Base-by-base conservation (phyloP, 257 asterid genomes). In the Solanum arcanum region DNA sequence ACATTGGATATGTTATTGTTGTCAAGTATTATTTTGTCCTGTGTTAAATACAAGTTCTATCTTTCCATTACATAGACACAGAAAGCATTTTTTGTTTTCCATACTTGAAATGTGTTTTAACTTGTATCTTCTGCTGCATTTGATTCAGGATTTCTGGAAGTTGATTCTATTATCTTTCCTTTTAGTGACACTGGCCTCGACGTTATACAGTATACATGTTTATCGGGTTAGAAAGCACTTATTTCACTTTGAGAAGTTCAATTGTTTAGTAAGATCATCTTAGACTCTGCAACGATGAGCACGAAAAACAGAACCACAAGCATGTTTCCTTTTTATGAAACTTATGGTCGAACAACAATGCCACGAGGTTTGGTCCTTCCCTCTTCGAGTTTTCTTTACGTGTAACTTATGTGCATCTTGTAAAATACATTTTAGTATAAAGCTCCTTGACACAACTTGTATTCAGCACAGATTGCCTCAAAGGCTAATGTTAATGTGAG, bases 91-190 rank as follows among this genome's bases (percentile, higher is more conserved):
- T 14, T n/a, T 25, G 60, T 46, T 12, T 12, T 35, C 49, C 7
- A 41, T 46, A 4, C 21, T 27, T 75, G 21, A 2, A 18, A 5
- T 23, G 11, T n/a, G 29, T 18, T 59, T 15, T 41, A 4, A 42
- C 46, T 44, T 74, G 23, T 39, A 37, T 80, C 41, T 78, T 59
- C 31, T 87, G 74, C 27, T 75, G 14, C 59, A 41, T 86, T 37
- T 86, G 60, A 78, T 86, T 80, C 82, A 96, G 99, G 98, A 94
- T 62, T 96, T 96, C 90, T 94, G 98, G 98, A 89, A 92, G 88
- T 83, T 96, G 94, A 92, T 90, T n/a, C 16, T 92, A 83, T 1
- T 92, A 35, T 96, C 99, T 3, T 93, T 95, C 87, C 10, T 88
- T 86, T 80, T 93, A 90, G 96, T 91, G 91, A 91, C 92, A 2